These are phyloP conservation scores for Cyphellophora attinorum DNA, from an alignment of 2,329 filamentous ascomycete species.

Conservation along the genomic window DNA sequence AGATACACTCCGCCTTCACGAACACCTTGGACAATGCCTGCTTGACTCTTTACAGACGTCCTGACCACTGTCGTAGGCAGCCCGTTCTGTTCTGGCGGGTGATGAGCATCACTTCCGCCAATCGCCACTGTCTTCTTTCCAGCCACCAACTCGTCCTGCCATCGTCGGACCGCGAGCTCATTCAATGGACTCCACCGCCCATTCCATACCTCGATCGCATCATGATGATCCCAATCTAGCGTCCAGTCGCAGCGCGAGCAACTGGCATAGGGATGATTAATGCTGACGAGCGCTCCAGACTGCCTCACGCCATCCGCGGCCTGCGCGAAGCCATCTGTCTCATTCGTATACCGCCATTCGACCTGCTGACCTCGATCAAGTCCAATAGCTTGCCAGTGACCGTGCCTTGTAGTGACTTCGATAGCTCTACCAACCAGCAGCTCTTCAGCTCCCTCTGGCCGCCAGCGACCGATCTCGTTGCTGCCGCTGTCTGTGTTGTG, in stretches of 20 bases:
- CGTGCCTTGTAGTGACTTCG: conserved; percentile 18
- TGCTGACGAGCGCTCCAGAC: conserved; percentile 10
- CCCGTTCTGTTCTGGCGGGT: conserved; percentile 11
- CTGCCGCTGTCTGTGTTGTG: conserved; percentile 19
- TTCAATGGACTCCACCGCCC: conserved; percentile 8
- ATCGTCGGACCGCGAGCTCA: conserved; percentile 12
- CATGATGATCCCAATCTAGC: conserved; percentile 16
- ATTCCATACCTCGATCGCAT: conserved; percentile 18
- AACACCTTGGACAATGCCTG: conserved; percentile 13
- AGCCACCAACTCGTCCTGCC: conserved; percentile 13
- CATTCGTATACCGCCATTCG: conserved; percentile 12
- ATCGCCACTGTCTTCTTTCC: conserved; percentile 14
- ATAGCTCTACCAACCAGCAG: conserved; percentile 18
- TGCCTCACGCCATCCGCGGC: conserved; percentile 10
- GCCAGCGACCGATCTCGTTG: conserved; percentile 13
- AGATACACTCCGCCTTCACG: conserved; percentile 13
- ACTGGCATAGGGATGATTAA: conserved; percentile 16
- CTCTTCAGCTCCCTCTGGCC: conserved; percentile 11
- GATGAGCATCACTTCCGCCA: conserved; percentile 16
- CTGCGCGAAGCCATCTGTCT: conserved; percentile 4
- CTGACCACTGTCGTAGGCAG: conserved; percentile 16
- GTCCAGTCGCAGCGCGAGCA: conserved; percentile 17
- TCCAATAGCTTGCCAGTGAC: conserved; percentile 19
- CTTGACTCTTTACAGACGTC: conserved; percentile 9
- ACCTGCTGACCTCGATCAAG: conserved; percentile 14